phyloP scores from a whole-genome alignment of 192 early-diverging fungal genomes.

The Gaertneriomyces semiglobifer region DNA sequence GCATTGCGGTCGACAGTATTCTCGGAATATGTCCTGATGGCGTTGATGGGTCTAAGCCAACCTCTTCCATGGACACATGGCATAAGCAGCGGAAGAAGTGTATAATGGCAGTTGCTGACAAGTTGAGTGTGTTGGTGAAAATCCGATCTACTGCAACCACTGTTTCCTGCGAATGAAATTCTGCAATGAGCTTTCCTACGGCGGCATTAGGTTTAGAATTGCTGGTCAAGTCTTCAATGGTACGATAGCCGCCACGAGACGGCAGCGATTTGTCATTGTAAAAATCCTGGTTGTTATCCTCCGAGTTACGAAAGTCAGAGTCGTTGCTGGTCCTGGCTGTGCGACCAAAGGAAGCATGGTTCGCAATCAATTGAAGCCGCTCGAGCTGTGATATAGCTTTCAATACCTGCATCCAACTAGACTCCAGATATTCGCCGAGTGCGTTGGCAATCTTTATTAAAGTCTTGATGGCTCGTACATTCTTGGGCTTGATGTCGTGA shows the following conservation, averaged over 20 bases:
- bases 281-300: background rate
- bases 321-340: constrained; percentile 1
- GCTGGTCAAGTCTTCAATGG: constrained; percentile 31
- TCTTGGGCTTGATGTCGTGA: constrained; percentile 83
- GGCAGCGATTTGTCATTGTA: constrained; percentile 7
- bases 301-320: background rate
- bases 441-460: constrained; percentile 70
- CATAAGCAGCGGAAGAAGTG: constrained; percentile 87
- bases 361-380: constrained; percentile 73
- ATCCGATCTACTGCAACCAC: constrained; percentile 81
- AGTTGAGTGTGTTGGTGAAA: constrained; percentile 72
- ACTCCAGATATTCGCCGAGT: constrained; percentile 51
- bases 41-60: constrained; percentile 51
- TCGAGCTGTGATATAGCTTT: constrained; percentile 84
- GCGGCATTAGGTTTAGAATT: constrained; percentile 26
- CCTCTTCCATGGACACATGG: constrained; percentile 84
- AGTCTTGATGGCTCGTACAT: constrained; percentile 85
- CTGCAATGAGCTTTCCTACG: constrained; percentile 46
- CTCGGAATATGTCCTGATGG: constrained; percentile 23
- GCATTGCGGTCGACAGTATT: constrained; percentile 23
- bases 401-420: constrained; percentile 79
- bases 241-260: constrained; percentile 11
- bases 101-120: constrained; percentile 79
- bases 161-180: constrained; percentile 59
- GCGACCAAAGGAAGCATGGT: constrained; percentile 17